Evolutionary conservation across 768 basidiomycete species (phyloP), one percentile per base, ranked within the genome.

Genomic region (Boletus bicolor): DNA sequence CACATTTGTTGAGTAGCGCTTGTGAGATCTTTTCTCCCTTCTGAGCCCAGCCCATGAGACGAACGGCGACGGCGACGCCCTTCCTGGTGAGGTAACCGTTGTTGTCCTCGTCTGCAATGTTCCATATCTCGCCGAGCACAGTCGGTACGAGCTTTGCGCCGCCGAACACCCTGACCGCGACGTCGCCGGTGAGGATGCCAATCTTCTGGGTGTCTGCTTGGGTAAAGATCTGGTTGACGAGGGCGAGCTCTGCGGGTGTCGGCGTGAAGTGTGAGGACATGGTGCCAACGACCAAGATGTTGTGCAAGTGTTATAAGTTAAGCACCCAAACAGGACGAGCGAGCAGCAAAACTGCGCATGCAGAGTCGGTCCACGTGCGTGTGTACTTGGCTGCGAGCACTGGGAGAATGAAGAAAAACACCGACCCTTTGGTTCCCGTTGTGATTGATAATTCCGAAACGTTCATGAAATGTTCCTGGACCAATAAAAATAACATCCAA

Each of bases 1-100:
- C 66, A 96, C 95, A 79, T 79, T 87, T 88, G 61, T 73, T 76
- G 54, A 88, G 73, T 50, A 90, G 73, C 44, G 85, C 82, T 32
- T 79, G 76, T 2, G 82, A 77, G 37, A 89, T 70, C 57, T 79
- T 79, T 68, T 89, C 88, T 60, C 86, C 93, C 63, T 86, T 86
- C 77, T 98, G 97, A 3, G 93, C 90, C 79, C 90, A 91, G 5
- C 90, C 93, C 58, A 99, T 93, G 49, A 98, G 79, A 54, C 97
- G 81, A n/a, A 96, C 78, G 28, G 91, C 94, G 57, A 89, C 78
- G 17, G 92, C 86, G 63, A 93, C 91, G 43, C 91, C 90, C 67
- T 91, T 94, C 61, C 82, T 85, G 11, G 93, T 87, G 51, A 99
- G 82, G 75, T 87, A 93, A 2, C 97, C 97, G 57, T 91, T 91